Percentiles rank a stretch among this genome's conserved stretches.
phyloP scores from a whole-genome alignment of 2,329 filamentous ascomycete species.

The Cryphonectria carpinicola region DNA sequence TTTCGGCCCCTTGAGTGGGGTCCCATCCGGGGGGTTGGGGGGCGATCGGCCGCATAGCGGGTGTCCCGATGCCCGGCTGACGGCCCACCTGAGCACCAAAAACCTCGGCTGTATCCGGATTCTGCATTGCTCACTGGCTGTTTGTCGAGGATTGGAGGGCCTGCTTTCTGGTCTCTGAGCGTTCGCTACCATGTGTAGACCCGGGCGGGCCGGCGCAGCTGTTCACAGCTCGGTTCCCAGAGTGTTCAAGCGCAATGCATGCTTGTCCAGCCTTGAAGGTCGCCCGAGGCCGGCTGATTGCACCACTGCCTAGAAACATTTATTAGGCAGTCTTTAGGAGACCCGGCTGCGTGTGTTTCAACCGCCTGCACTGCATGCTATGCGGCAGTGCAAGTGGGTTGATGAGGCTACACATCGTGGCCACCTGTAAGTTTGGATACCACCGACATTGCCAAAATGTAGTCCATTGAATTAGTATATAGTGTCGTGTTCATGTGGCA shows the following conservation, averaged over 20 bases:
- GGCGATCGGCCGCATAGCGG: background rate
- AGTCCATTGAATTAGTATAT: background rate
- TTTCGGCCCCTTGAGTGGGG: conserved; percentile 3
- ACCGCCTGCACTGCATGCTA: background rate
- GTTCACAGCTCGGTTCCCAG: background rate
- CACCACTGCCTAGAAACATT: background rate
- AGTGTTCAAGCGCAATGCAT: background rate
- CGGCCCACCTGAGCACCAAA: background rate
- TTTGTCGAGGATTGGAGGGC: background rate
- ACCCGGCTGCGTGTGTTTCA: background rate
- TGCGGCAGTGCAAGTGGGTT: background rate
- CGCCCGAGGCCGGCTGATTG: background rate
- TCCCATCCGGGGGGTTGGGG: background rate
- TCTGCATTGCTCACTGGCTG: background rate
- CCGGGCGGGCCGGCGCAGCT: background rate
- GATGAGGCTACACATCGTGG: background rate
- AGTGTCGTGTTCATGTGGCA: background rate
- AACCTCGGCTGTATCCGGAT: background rate
- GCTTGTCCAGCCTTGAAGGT: background rate
- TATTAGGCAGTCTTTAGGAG: background rate
- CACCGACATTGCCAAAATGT: background rate
- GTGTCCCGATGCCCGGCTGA: conserved; percentile 4
- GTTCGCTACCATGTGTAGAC: background rate
- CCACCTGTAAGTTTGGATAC: background rate
- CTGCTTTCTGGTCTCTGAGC: background rate